Base-by-base conservation (phyloP, 1,139 yeast species). In the Debaryomyces nepalensis region DNA sequence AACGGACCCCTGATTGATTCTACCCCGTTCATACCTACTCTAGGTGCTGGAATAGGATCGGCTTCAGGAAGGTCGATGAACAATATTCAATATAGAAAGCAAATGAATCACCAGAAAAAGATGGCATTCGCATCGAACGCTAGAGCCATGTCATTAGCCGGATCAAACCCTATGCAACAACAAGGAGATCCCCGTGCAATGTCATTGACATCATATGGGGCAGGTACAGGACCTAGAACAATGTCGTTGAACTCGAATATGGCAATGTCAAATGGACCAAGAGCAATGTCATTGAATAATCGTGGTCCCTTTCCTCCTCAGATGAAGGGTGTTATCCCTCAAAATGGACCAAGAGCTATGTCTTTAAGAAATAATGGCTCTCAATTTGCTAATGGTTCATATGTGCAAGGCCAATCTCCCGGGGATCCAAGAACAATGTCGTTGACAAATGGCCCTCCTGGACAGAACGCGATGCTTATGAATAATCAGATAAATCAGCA, bases 11-110 rank as follows among this genome's bases (percentile, higher is more conserved):
- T 61, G 26, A 59, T 68, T 42, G 89, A 83, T 52, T 75, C 90
- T 0, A 75, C 88, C 0, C 91, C 93, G 4, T 80, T 84, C 49
- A 85, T 86, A 32, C 95, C 95, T 7, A 83, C 88, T 0, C 43
- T 85, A 9, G 70, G 74, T 0, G 44, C 53, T 8, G 48, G 52
- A 5, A 41, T 40, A 20, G 52, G 54, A 4, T 27, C 40, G 18
- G 54, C 50, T 11, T 55, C 55, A 23, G 51, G 54, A 9, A 56
- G 62, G 29, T 58, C 59, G 30, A 54, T 66, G 55, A 73, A 66
- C 48, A 82, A 79, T 51, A 67, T 79, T 7, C 83, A 82, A 47
- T 85, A 86, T 56, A 68, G 95, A 49, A 85, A 84, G 52, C 84
- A 77, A 51, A 74, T 82, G 76, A 82, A 83, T 42, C 81, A 79